Base-by-base conservation (phyloP, 805 yeast species). In the Limtongozyma cylindracea region DNA sequence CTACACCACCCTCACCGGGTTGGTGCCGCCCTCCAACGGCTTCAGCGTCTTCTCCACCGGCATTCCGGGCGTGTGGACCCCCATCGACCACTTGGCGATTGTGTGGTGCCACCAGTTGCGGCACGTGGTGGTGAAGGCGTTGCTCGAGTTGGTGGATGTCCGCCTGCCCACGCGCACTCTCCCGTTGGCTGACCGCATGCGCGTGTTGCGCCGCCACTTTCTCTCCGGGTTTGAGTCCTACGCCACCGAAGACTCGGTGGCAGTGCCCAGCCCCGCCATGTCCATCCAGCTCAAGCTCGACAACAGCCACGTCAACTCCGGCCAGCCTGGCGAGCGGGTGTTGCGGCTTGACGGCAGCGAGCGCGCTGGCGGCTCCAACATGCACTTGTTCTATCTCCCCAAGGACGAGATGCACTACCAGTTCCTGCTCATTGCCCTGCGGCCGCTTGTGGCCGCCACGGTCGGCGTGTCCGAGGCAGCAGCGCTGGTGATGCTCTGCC, bases 101-200 rank as follows among this genome's bases (percentile, higher is more conserved):
- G 92, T 84, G 2, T 84, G 98, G 98, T 84, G 98, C 43, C 74
- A 68, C 28, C 95, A 84, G 40, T 45, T 82, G 18, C 56, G 95
- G 23, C 51, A 58, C 23, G 60, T 55, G 10, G 30, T 84, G 2
- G 69, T 76, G 6, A 45, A 46, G 22, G 47, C 67, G 0, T 35
- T 88, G 17, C 43, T 73, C 21, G 70, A 61, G 15, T 49, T 72
- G 8, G 57, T 63, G 2, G 73, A 77, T 32, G 43, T 39, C 12
- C 29, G 37, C 0, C 38, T 50, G 0, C 48, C 64, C 1, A 22
- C 33, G 7, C 61, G 59, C 31, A 73, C 88, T 0, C 47, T 49
- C 22, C 39, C 63, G 0, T 43, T 74, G 13, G 33, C 35, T 0
- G 43, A 53, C 17, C 51, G 94, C 36, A 67, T 82, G 73, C 25